Percentiles rank a stretch among this genome's conserved stretches.
Evolutionary conservation across 768 basidiomycete genomes (phyloP).

Genomic region (Tulasnella sp.): DNA sequence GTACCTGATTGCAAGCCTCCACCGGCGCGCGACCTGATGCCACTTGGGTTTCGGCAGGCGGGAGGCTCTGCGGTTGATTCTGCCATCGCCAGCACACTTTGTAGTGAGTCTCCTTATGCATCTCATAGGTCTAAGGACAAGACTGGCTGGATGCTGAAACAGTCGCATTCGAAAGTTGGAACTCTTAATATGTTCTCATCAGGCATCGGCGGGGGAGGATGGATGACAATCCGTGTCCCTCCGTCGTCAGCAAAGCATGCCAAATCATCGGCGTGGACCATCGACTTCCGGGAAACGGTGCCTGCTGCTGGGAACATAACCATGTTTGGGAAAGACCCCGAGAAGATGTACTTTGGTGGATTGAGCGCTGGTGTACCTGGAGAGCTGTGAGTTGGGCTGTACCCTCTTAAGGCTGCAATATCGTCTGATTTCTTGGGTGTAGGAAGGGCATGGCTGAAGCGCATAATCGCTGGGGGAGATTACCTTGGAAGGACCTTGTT

Average conservation of each 20-base stretch:
- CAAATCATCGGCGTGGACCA: slow-evolving; percentile 50
- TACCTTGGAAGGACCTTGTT: slow-evolving; percentile 71
- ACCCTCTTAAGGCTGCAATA: not conserved
- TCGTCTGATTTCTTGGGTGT: not conserved
- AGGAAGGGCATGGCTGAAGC: slow-evolving; percentile 69
- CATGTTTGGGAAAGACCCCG: slow-evolving; percentile 58
- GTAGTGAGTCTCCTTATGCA: slow-evolving; percentile 27
- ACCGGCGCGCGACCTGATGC: not conserved
- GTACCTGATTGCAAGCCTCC: not conserved
- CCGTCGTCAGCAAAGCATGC: slow-evolving; percentile 27
- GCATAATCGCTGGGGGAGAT: slow-evolving; percentile 65
- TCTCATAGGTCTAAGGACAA: not conserved
- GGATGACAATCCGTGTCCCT: slow-evolving; percentile 73
- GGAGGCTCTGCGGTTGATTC: slow-evolving; percentile 92
- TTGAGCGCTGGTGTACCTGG: slow-evolving; percentile 84
- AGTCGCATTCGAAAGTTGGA: slow-evolving; percentile 34
- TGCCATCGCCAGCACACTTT: slow-evolving; percentile 66
- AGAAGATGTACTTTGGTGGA: slow-evolving; percentile 57
- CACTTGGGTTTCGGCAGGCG: slow-evolving; percentile 24
- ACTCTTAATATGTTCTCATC: slow-evolving; percentile 79
- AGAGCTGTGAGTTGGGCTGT: slow-evolving; percentile 39
- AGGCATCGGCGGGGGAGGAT: slow-evolving; percentile 72
- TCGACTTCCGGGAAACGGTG: slow-evolving; percentile 86
- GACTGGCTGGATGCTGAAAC: slow-evolving; percentile 31
- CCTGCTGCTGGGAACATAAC: slow-evolving; percentile 58